Percentiles rank a stretch among this genome's conserved stretches.
These are phyloP conservation scores for Neolentinus lepideus DNA, from an alignment of 1,284 basidiomycete genomes.

Conservation along the genomic window DNA sequence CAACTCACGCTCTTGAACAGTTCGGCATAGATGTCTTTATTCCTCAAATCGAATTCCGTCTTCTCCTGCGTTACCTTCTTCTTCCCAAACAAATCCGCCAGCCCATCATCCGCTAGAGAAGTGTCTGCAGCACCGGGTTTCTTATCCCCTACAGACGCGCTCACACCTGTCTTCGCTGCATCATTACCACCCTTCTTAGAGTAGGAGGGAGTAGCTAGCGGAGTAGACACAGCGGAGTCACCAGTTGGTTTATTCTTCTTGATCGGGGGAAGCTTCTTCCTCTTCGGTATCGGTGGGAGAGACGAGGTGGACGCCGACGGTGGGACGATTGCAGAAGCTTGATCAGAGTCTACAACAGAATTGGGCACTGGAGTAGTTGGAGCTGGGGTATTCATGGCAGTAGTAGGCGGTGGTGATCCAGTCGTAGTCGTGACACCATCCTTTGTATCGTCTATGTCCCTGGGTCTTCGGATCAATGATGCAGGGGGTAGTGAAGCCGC, in stretches of 20 bases:
- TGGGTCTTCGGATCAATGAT: neutral
- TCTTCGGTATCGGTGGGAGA: slow-evolving; percentile 33
- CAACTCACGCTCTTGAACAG: slow-evolving; percentile 39
- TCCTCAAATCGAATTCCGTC: slow-evolving; percentile 57
- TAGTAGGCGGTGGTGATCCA: neutral
- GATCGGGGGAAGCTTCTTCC: slow-evolving; percentile 62
- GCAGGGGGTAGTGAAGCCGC: neutral
- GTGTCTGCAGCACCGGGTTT: slow-evolving; percentile 16
- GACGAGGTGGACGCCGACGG: neutral
- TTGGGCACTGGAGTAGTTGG: neutral
- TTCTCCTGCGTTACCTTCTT: slow-evolving; percentile 29
- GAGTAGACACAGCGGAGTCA: slow-evolving; percentile 20
- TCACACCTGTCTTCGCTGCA: slow-evolving; percentile 12
- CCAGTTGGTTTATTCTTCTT: slow-evolving; percentile 57
- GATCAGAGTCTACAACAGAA: neutral
- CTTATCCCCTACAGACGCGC: slow-evolving; percentile 13
- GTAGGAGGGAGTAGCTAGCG: slow-evolving; percentile 19
- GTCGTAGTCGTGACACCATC: neutral
- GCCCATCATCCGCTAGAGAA: slow-evolving; percentile 9
- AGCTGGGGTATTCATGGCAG: neutral
- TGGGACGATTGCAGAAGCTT: neutral
- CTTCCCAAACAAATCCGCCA: slow-evolving; percentile 26
- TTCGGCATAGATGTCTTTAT: slow-evolving; percentile 54
- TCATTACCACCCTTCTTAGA: slow-evolving; percentile 19
- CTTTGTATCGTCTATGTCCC: neutral